phyloP scores from a whole-genome alignment of 768 basidiomycete genomes.

The Antrodiella citrinella region DNA sequence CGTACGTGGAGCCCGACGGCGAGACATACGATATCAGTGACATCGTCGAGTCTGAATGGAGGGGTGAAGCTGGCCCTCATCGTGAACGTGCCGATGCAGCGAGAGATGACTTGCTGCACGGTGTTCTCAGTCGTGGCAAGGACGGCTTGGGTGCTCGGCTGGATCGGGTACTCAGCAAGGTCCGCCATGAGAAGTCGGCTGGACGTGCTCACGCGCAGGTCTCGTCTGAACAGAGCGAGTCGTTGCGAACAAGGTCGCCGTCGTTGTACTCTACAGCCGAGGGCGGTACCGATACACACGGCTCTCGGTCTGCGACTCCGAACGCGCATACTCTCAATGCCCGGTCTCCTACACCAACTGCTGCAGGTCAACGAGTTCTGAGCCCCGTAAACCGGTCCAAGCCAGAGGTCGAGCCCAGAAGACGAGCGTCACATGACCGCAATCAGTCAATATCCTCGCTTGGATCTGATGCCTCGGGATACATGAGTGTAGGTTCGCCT shows the following conservation, averaged over 20 bases:
- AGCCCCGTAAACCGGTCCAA: slow-evolving; percentile 12
- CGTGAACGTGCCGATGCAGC: slow-evolving; percentile 26
- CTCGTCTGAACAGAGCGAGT: slow-evolving; percentile 17
- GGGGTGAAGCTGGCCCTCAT: slow-evolving; percentile 26
- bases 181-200: slow-evolving; percentile 53
- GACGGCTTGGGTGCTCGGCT: slow-evolving; percentile 63
- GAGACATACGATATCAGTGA: slow-evolving; percentile 92
- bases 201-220: slow-evolving; percentile 17
- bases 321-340: slow-evolving; percentile 11
- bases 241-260: slow-evolving; percentile 27
- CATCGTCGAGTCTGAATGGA: slow-evolving; percentile 84
- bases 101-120: slow-evolving; percentile 60
- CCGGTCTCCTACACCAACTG: slow-evolving; percentile 12
- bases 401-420: background rate
- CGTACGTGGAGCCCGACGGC: slow-evolving; percentile 86
- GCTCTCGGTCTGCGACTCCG: slow-evolving; percentile 29
- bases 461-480: slow-evolving; percentile 53
- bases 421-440: slow-evolving; percentile 25
- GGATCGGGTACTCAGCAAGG: slow-evolving; percentile 67
- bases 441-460: slow-evolving; percentile 73
- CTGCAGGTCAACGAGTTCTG: slow-evolving; percentile 18
- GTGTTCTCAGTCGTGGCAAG: slow-evolving; percentile 48
- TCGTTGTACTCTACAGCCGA: slow-evolving; percentile 48
- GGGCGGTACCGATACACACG: slow-evolving; percentile 1
- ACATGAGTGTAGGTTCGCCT: slow-evolving; percentile 21